phyloP scores from a whole-genome alignment of 192 early-diverging fungal genomes.

The Umbelopsis isabellina region DNA sequence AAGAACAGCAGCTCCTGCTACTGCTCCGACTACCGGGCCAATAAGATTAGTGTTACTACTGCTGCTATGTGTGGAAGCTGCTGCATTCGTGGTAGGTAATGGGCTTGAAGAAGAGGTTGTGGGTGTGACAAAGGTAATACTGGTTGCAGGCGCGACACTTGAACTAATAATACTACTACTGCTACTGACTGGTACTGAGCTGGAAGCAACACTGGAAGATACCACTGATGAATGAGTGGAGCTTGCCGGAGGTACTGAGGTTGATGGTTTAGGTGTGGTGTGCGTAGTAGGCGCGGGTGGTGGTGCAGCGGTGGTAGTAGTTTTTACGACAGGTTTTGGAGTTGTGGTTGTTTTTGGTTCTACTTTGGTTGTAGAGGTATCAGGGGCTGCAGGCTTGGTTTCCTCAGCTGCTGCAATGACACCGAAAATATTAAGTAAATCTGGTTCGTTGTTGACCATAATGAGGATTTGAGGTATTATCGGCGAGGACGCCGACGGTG shows the following conservation, averaged over 20 bases:
- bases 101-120: neutral
- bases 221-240: neutral
- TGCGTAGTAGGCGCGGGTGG: neutral
- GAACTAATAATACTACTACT: neutral
- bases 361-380: neutral
- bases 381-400: neutral
- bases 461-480: too few relatives aligned
- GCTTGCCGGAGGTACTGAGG: neutral
- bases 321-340: neutral
- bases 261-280: neutral
- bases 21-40: neutral
- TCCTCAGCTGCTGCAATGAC: neutral
- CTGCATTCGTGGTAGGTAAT: neutral
- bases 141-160: neutral
- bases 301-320: neutral
- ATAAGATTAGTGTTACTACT: conserved; percentile 8
- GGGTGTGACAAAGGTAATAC: neutral
- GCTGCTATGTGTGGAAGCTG: neutral
- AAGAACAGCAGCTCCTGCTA: neutral
- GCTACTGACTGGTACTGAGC: neutral
- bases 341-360: neutral
- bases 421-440: neutral
- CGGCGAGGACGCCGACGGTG: too few relatives aligned
- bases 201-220: neutral
- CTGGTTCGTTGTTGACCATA: neutral